Conservation (phyloP, 1,284 basidiomycete genomes). For the Melampsora abietis-canadensis region DNA sequence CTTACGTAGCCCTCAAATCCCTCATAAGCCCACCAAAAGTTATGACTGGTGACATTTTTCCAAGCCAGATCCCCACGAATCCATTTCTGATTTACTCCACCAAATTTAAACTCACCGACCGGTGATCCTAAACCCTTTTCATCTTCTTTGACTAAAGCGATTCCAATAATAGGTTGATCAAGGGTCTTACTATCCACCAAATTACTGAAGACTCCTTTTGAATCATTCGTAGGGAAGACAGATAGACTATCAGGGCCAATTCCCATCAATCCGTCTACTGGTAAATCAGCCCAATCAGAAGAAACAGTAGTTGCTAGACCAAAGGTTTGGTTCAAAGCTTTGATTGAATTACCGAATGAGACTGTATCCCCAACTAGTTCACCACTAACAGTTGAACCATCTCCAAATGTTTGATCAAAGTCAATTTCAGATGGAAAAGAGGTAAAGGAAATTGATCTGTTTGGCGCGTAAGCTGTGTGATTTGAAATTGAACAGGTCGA, state of each 20-base stretch:
- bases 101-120: slow-evolving; percentile 29
- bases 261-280: slow-evolving; percentile 32
- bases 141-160: slow-evolving; percentile 29
- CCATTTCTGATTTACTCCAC: slow-evolving; percentile 12
- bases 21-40: slow-evolving; percentile 28
- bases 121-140: neutral
- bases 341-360: neutral
- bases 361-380: slow-evolving; percentile 14
- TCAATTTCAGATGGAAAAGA: neutral
- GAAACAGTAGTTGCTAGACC: slow-evolving; percentile 33
- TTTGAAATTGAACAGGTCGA: slow-evolving; percentile 12
- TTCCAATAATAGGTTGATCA: slow-evolving; percentile 34
- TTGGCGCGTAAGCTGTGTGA: neutral
- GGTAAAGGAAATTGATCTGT: slow-evolving; percentile 10
- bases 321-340: slow-evolving; percentile 12
- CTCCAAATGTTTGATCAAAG: slow-evolving; percentile 18
- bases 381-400: slow-evolving; percentile 21
- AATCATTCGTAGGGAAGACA: slow-evolving; percentile 11
- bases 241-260: slow-evolving; percentile 28
- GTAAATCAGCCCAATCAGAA: slow-evolving; percentile 16
- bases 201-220: slow-evolving; percentile 31
- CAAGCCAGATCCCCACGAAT: slow-evolving; percentile 16
- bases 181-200: neutral
- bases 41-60: slow-evolving; percentile 41
- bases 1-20: neutral